Conservation (phyloP, 2,329 filamentous ascomycete genomes). For the Madurella fahalii region DNA sequence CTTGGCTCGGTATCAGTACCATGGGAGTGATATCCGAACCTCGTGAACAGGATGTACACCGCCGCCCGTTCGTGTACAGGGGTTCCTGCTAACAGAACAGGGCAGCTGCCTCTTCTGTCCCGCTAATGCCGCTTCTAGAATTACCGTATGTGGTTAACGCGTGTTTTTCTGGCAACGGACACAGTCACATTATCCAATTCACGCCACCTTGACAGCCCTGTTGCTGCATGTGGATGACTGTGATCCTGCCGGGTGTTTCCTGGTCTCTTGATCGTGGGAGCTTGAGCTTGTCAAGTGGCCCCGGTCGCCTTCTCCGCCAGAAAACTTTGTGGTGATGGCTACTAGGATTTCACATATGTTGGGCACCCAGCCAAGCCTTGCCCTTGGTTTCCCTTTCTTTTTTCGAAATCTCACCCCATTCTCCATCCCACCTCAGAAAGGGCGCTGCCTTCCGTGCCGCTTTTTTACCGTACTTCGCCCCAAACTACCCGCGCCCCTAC, state of each 20-base stretch:
- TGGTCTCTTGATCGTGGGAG: background rate
- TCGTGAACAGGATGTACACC: no score
- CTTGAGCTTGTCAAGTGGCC: background rate
- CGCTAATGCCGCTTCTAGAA: no score
- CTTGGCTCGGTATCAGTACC: conserved; percentile 7
- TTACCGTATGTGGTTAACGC: no score
- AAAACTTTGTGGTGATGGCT: background rate
- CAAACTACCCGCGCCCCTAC: conserved; percentile 10
- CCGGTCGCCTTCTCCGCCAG: background rate
- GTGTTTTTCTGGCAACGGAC: no score
- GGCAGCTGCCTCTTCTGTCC: no score
- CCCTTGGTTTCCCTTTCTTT: background rate
- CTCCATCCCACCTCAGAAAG: background rate
- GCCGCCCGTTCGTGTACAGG: no score
- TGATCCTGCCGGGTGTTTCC: background rate
- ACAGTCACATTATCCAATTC: no score
- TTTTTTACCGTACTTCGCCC: conserved; percentile 1
- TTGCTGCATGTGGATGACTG: no score
- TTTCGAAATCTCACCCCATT: background rate
- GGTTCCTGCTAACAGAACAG: no score
- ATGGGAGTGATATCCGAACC: background rate
- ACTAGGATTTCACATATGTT: background rate
- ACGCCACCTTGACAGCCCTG: no score
- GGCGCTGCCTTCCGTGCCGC: conserved; percentile 1
- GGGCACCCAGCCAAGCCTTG: background rate